These are phyloP conservation scores for Backusella luteola DNA, from an alignment of 192 early-diverging fungal species.

Conservation along the genomic window DNA sequence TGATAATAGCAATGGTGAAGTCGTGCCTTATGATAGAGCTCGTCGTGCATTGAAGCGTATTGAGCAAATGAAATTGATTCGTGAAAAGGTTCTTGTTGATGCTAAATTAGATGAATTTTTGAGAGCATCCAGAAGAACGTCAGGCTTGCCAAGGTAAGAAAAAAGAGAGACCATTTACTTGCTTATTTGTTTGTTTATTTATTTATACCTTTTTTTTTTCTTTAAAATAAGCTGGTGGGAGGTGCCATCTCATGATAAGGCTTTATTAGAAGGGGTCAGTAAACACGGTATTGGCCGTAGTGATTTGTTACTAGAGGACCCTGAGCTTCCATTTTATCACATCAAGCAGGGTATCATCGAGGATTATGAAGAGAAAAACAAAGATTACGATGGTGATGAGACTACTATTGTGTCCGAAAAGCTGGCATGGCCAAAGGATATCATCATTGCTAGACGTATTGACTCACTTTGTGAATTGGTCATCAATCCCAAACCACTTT, in stretches of 20 bases:
- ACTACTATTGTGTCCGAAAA: slow-evolving; percentile 33
- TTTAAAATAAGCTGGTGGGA: slow-evolving; percentile 64
- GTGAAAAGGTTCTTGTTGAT: slow-evolving; percentile 57
- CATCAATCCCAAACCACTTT: slow-evolving; percentile 43
- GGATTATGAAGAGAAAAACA: slow-evolving; percentile 11
- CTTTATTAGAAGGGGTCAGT: slow-evolving; percentile 65
- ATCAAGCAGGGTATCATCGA: slow-evolving; percentile 35
- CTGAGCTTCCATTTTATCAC: slow-evolving; percentile 48
- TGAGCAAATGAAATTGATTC: slow-evolving; percentile 63
- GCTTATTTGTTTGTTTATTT: background rate
- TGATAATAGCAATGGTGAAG: slow-evolving; percentile 40
- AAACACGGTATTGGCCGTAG: slow-evolving; percentile 65
- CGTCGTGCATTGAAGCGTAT: slow-evolving; percentile 67
- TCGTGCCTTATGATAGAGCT: slow-evolving; percentile 64
- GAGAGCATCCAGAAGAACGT: slow-evolving; percentile 44
- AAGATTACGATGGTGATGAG: slow-evolving; percentile 15
- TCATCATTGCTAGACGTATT: slow-evolving; percentile 51
- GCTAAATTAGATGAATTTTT: slow-evolving; percentile 50
- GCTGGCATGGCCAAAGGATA: slow-evolving; percentile 53
- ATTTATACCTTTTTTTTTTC: background rate
- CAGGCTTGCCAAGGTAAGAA: slow-evolving; percentile 42
- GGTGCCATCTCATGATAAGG: slow-evolving; percentile 59
- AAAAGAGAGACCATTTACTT: background rate
- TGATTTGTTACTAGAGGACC: slow-evolving; percentile 65
- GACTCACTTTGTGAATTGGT: slow-evolving; percentile 52